Evolutionary conservation across 129 eudicot species (phyloP).

Genomic region (Apium graveolens): DNA sequence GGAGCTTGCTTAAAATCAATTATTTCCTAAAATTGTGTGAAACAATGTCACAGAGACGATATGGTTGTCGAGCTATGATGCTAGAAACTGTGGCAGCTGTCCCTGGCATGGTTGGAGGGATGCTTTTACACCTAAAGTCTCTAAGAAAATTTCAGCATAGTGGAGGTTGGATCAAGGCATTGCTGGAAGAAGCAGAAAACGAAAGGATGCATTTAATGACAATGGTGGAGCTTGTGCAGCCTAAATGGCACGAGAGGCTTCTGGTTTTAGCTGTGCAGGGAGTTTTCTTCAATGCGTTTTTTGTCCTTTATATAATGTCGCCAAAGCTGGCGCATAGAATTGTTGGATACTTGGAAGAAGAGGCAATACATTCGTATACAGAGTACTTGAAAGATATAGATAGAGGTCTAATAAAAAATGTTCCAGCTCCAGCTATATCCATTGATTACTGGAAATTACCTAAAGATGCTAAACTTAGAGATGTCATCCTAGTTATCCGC

Average conservation of each 20-base stretch:
- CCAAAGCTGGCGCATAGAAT: constrained; percentile 87
- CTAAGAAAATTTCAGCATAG: constrained; percentile 85
- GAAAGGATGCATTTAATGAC: constrained; percentile 99
- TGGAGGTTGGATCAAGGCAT: constrained; percentile 94
- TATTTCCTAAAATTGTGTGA: background rate
- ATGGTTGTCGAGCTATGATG: constrained; percentile 99
- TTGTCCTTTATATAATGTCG: constrained; percentile 56
- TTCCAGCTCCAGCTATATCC: constrained; percentile 94
- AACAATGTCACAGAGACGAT: constrained; percentile 48
- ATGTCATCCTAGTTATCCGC: constrained; percentile 82
- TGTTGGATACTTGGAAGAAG: constrained; percentile 90
- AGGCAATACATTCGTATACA: constrained; percentile 90
- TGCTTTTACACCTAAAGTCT: constrained; percentile 92
- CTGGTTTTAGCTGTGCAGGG: constrained; percentile 86
- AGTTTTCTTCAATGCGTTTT: constrained; percentile 86
- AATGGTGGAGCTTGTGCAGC: constrained; percentile 92
- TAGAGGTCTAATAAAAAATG: constrained; percentile 67
- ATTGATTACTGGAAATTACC: constrained; percentile 91
- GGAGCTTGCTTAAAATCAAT: background rate
- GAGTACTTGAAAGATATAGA: constrained; percentile 88
- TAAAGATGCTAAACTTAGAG: constrained; percentile 59
- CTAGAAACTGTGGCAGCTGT: constrained; percentile 96
- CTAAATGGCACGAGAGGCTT: constrained; percentile 84
- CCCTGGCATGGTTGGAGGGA: constrained; percentile 99
- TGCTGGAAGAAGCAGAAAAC: constrained; percentile 89